Evolutionary conservation across 2,329 filamentous ascomycete genomes (phyloP), one percentile per base, ranked within the genome.

Genomic region (Parastagonospora nodorum): DNA sequence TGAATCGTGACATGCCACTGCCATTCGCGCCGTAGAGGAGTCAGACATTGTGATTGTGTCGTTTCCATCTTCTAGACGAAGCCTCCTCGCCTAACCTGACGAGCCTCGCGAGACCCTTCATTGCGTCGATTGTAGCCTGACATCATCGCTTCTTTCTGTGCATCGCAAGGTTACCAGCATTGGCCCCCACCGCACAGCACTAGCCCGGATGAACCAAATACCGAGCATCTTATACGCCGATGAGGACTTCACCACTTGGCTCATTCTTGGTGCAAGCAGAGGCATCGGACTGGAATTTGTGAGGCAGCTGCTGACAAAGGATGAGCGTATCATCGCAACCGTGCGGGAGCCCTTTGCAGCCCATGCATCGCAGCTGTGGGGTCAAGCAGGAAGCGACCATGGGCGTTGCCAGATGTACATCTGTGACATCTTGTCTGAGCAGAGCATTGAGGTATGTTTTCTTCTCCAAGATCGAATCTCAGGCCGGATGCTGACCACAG

Each of bases 231-330:
- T 77, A 42, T 77, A 75, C 55, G 68, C 69, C 52, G 71, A 74
- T 45, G 65, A 71, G 55, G 68, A 75, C 46, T 69, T 59, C 51
- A 76, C 73, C 49, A 78, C 77, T 40, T 79, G 77, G 77, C 66
- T 78, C 42, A 73, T 80, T 43, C 66, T 79, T 12, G 78, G 78
- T 45, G 76, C 77, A 32, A 78, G 75, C 37, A 71, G 77, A 64
- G 78, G 77, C 40, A 78, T 80, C 59, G 81, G 81, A 14, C 72
- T 80, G 33, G 81, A 83, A 58, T 82, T 82, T 53, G 79, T 80
- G 32, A 72, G 75, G 32, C 80, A 83, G 60, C 67, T 82, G 27
- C 64, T 83, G 11, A 64, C 64, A 8, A 72, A 71, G 40, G 78
- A 77, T 30, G 74, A 82, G 52, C 73, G 75, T 42, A 80, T 83